Base-by-base conservation (phyloP, 2,329 filamentous ascomycete genomes). In the Pestalotiopsis sp. region DNA sequence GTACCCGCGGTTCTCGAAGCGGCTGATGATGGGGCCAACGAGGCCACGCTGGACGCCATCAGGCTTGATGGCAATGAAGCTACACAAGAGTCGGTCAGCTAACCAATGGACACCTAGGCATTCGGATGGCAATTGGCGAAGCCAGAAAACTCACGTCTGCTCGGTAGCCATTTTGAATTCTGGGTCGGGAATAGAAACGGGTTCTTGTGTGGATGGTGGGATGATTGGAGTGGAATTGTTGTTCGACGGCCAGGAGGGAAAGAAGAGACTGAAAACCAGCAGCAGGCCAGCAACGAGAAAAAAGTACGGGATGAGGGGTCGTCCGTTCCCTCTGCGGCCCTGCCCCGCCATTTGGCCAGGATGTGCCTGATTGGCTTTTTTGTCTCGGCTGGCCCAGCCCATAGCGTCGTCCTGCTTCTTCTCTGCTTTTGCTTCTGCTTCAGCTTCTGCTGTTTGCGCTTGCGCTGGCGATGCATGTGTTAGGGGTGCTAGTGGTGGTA, bases 11-110 rank as follows among this genome's bases (percentile, higher is more conserved):
- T 91, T 91, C 93, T 99, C 96, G 86, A 99, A 99, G 87, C 96
- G 94, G 82, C 89, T 90, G 90, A 99, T 93, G 91, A 99, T 99
- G 87, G 94, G 92, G 82, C 95, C 96, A 84, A 99, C 86, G 81
- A 99, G 93, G 87, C 96, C 96, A 87, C 96, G 95, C 95, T 68
- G 96, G 87, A 98, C 96, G 84, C 96, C 96, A 87, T 98, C 96
- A 79, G 95, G 96, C 94, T 99, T 99, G 91, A 99, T 94, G 83
- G 96, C 96, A 90, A 98, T 98, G 93, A 98, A 98, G 88, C 95
- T 98, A 80, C 20, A 2, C 52, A 20, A 36, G 6, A 39, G 49
- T 45, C 20, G 56, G 25, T 60, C 61, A 66, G 57, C 41, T 14
- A 52, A 20, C 45, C 45, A 52, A 36, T 36, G 31, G 31, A 9